Percentiles rank a stretch among this genome's conserved stretches.
These are phyloP conservation scores for Teunomyces funiuensis DNA, from an alignment of 805 yeast species.

Conservation along the genomic window DNA sequence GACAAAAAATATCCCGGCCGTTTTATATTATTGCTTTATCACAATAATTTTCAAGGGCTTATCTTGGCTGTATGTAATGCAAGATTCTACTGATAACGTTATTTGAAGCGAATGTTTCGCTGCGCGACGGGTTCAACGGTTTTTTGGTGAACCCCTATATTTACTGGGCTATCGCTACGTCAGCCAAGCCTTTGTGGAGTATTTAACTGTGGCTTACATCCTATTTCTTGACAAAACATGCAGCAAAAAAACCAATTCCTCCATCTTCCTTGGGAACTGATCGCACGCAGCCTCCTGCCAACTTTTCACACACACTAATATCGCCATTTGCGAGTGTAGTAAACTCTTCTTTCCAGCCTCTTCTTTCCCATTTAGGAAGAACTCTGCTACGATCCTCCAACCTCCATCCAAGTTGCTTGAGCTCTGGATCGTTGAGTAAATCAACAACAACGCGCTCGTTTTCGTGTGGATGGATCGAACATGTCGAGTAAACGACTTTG, in stretches of 20 bases:
- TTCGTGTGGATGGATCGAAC: conserved; percentile 92
- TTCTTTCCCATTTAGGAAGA: conserved; percentile 80
- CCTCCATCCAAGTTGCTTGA: conserved; percentile 72
- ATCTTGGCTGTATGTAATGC: too few species aligned
- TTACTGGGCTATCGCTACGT: too few species aligned
- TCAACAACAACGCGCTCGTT: conserved; percentile 90
- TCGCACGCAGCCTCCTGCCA: conserved; percentile 87
- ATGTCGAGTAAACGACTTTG: conserved; percentile 88
- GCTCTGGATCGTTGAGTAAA: conserved; percentile 63
- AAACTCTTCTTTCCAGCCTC: conserved; percentile 79
- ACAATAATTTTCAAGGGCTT: too few species aligned
- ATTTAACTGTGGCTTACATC: background rate
- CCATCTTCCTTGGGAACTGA: conserved; percentile 87
- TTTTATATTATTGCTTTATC: too few species aligned
- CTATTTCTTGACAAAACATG: conserved; percentile 61
- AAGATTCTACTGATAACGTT: too few species aligned
- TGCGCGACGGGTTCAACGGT: too few species aligned
- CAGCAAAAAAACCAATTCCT: conserved; percentile 99
- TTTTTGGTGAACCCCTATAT: too few species aligned
- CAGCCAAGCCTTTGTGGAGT: background rate
- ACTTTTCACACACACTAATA: conserved; percentile 30
- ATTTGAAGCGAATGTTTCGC: too few species aligned
- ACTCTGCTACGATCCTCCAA: conserved; percentile 60
- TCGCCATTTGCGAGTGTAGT: conserved; percentile 45
- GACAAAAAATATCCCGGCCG: too few species aligned